phyloP scores from a whole-genome alignment of 2,329 filamentous ascomycete genomes.

The Phialemonium atrogriseum region DNA sequence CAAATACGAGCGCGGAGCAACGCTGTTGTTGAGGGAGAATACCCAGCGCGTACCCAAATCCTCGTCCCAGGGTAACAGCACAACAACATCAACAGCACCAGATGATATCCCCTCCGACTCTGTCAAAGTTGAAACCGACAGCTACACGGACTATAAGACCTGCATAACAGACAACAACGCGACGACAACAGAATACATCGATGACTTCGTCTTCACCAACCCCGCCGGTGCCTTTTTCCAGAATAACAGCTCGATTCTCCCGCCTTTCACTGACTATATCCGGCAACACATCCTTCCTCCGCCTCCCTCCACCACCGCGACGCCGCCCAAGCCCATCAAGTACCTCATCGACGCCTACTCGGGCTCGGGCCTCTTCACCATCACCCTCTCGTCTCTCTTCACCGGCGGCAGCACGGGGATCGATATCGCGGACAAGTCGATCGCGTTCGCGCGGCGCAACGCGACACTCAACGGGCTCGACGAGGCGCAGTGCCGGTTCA shows the following conservation, averaged over 20 bases:
- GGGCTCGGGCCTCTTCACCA: slow-evolving; percentile 92
- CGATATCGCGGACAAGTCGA: slow-evolving; percentile 75
- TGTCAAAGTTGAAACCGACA: slow-evolving; percentile 45
- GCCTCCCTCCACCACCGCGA: slow-evolving; percentile 15
- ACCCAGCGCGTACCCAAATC: slow-evolving; percentile 58
- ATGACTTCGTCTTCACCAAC: slow-evolving; percentile 77
- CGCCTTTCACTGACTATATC: slow-evolving; percentile 78
- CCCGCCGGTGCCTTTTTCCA: slow-evolving; percentile 95
- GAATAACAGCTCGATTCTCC: slow-evolving; percentile 98
- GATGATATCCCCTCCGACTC: slow-evolving; percentile 27
- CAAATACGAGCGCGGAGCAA: slow-evolving; percentile 74
- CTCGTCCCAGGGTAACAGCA: slow-evolving; percentile 14
- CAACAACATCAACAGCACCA: slow-evolving; percentile 18
- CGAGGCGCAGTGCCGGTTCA: slow-evolving; percentile 65
- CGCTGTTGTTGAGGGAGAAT: slow-evolving; percentile 79
- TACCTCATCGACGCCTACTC: slow-evolving; percentile 98
- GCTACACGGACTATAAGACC: slow-evolving; percentile 69
- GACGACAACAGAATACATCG: slow-evolving; percentile 80
- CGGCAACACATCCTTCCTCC: slow-evolving; percentile 65
- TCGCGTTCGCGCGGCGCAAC: slow-evolving; percentile 71
- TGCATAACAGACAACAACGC: slow-evolving; percentile 84
- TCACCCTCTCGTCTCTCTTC: slow-evolving; percentile 81
- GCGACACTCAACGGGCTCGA: slow-evolving; percentile 67
- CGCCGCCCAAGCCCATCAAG: slow-evolving; percentile 45
- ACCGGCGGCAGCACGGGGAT: slow-evolving; percentile 76